Evolutionary conservation across 192 early-diverging fungal genomes (phyloP).

Genomic region (Backusella tarrabulga): DNA sequence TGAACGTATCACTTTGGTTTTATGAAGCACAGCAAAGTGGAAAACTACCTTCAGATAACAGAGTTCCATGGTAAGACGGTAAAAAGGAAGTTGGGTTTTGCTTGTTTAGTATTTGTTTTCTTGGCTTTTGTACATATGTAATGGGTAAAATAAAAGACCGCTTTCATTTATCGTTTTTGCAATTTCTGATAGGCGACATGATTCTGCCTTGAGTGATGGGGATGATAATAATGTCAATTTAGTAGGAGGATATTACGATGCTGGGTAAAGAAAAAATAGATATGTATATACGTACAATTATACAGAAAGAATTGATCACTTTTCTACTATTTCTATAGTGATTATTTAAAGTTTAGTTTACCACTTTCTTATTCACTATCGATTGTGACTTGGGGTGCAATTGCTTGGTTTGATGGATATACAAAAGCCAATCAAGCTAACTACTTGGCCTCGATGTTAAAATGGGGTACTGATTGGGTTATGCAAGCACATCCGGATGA

Average conservation of each 20-base stretch:
- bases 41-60: conserved; percentile 44
- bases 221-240: conserved; percentile 32
- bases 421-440: conserved; percentile 44
- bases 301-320: not conserved
- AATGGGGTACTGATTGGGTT: conserved; percentile 61
- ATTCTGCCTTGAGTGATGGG: conserved; percentile 37
- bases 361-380: conserved; percentile 52
- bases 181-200: conserved; percentile 25
- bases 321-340: conserved; percentile 22
- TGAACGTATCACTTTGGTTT: conserved; percentile 49
- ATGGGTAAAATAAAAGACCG: not conserved
- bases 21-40: conserved; percentile 59
- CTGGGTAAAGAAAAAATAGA: conserved; percentile 26
- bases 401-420: conserved; percentile 57
- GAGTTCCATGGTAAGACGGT: conserved; percentile 51
- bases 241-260: conserved; percentile 38
- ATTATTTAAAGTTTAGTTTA: conserved; percentile 60
- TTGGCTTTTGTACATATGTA: not conserved
- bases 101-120: not conserved
- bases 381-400: conserved; percentile 50
- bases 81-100: not conserved
- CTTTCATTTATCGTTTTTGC: not conserved
- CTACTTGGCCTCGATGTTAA: conserved; percentile 46
- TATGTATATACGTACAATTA: not conserved
- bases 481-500: conserved; percentile 55